Evolutionary conservation across 495 filamentous ascomycete genomes (phyloP), one percentile per base, ranked within the genome.

Genomic region (Hypoxylon lienhwacheense): DNA sequence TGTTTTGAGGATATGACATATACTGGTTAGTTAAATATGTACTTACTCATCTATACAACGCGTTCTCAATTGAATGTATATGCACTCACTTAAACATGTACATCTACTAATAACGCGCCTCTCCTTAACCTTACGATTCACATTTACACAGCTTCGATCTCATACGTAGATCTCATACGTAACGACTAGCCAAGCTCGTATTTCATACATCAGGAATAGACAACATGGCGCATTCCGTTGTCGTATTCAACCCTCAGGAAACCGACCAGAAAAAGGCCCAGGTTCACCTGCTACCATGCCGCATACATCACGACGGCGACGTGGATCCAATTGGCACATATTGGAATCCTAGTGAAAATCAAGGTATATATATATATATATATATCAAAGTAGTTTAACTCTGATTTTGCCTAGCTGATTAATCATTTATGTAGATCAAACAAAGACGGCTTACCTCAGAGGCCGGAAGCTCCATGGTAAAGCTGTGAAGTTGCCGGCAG

Each of bases 231-330:
- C 36, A 52, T 12, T 47, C 59, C 1, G 8, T 58, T 15, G 45
- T 62, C 14, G 41, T 43, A 5, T 53, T 62, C 1, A 32, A 56
- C 4, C 36, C 59, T 12, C 67, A 51, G 8, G 55, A 53, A 7
- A 22, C 55, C 6, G 42, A 48, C 5, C 37, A 49, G n/a, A 17
- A 55, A 11, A 79, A 79, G 59, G 79, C 77, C 49, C 86, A 78
- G 1, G 85, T 89, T 0, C 87, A 97, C 68, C 73, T 97, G 31
- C 80, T 97, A 14, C 92, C 92, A 5, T 96, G 91, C 63, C 79
- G 80, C 44, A 83, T 97, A 60, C 79, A 92, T 59, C 84, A 95
- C 65, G 80, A 87, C 64, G 92, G 92, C 4, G 72, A 83, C 7
- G 74, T 90, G 37, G 77, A 84, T 11, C 79, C 84, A 1, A 71